Evolutionary conservation across 257 asterid genomes (phyloP).

Genomic region (Solanum lignicaule): DNA sequence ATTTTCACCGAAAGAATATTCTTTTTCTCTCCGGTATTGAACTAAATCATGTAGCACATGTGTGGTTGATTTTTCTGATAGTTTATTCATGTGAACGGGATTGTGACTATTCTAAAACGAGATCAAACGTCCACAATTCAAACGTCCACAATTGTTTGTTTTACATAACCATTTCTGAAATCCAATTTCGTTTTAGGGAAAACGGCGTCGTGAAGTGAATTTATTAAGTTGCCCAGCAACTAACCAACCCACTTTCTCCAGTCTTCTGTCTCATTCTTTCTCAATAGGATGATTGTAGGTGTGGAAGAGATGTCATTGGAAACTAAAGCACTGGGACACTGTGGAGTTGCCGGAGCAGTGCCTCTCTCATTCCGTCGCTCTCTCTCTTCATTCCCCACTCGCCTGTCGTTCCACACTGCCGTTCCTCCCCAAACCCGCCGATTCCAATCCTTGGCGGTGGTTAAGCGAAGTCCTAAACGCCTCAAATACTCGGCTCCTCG

Average conservation of each 20-base stretch:
- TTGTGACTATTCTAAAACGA: neutral
- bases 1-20: neutral
- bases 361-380: constrained; percentile 32
- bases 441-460: constrained; percentile 33
- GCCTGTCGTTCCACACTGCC: constrained; percentile 5
- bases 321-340: constrained; percentile 12
- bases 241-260: neutral
- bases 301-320: constrained; percentile 39
- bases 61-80: neutral
- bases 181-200: neutral
- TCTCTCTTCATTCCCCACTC: constrained; percentile 13
- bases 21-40: too few relatives aligned
- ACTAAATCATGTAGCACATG: neutral
- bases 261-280: neutral
- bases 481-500: constrained; percentile 80
- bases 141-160: neutral
- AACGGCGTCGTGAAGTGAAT: neutral
- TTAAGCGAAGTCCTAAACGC: constrained; percentile 86
- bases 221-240: neutral
- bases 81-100: neutral
- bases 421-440: constrained; percentile 15
- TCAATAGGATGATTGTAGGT: neutral
- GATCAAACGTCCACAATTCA: neutral
- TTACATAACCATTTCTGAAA: neutral
- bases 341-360: constrained; percentile 15